Evolutionary conservation across 2,329 filamentous ascomycete genomes (phyloP).

Genomic region (Diaporthe ilicicola): DNA sequence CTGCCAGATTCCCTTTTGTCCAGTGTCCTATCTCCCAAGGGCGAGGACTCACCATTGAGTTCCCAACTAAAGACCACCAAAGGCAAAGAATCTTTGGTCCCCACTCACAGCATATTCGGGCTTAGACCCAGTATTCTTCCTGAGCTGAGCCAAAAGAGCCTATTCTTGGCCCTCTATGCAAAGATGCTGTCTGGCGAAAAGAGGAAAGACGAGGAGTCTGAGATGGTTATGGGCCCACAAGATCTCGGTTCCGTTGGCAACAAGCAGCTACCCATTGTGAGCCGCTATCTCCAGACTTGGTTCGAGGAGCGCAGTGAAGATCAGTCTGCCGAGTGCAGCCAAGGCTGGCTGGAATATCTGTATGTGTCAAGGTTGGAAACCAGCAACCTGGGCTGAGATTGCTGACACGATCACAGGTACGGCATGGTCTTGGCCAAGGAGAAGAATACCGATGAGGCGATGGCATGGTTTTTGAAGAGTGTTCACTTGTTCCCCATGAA

Average conservation of each 20-base stretch:
- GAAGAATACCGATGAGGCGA: conserved; percentile 86
- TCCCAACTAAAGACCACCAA: conserved; percentile 73
- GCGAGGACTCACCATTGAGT: conserved; percentile 47
- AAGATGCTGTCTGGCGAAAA: conserved; percentile 95
- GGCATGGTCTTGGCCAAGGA: conserved; percentile 90
- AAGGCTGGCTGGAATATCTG: conserved; percentile 94
- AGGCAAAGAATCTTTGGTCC: conserved; percentile 59
- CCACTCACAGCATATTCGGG: conserved; percentile 33
- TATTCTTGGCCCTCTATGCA: conserved; percentile 92
- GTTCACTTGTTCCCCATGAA: conserved; percentile 93
- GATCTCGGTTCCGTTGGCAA: conserved; percentile 87
- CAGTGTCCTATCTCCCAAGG: conserved; percentile 64
- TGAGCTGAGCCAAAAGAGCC: conserved; percentile 83
- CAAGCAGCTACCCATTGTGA: conserved; percentile 81
- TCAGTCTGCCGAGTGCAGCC: conserved; percentile 65
- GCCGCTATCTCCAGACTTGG: conserved; percentile 81
- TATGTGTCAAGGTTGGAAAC: conserved; percentile 37
- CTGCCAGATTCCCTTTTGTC: conserved; percentile 82
- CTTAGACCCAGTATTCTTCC: conserved; percentile 50
- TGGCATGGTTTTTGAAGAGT: conserved; percentile 86
- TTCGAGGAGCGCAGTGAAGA: conserved; percentile 74
- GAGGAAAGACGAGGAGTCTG: conserved; percentile 92
- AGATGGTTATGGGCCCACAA: conserved; percentile 95
- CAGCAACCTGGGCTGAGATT: not conserved
- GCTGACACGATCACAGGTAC: conserved; percentile 60